Evolutionary conservation across 495 filamentous ascomycete genomes (phyloP).

Genomic region (Amniculicola lignicola): DNA sequence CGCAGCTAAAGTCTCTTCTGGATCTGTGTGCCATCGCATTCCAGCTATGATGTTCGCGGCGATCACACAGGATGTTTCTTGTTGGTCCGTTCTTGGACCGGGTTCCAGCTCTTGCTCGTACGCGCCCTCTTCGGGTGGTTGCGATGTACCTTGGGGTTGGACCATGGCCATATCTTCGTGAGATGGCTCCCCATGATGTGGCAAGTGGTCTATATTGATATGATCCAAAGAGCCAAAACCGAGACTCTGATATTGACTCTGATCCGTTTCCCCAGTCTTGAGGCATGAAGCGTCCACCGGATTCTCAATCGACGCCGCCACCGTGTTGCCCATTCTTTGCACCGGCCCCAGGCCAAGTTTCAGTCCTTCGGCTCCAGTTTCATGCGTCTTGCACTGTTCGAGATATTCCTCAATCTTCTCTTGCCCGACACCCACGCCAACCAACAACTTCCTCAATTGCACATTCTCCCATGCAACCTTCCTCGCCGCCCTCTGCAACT

Average conservation of each 20-base stretch:
- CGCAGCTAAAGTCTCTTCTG: not conserved
- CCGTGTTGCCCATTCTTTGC: no score
- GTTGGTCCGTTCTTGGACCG: not conserved
- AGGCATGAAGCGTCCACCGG: no score
- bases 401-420: constrained; percentile 13
- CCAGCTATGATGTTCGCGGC: constrained; percentile 11
- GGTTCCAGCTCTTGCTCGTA: no score
- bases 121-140: no score
- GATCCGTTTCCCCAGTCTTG: no score
- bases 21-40: constrained; percentile 7
- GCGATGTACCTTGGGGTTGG: not conserved
- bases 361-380: not conserved
- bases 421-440: not conserved
- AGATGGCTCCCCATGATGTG: no score
- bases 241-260: no score
- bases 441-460: constrained; percentile 6
- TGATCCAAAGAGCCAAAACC: no score
- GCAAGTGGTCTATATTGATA: no score
- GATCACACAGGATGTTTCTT: constrained; percentile 11
- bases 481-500: constrained; percentile 15
- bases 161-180: no score
- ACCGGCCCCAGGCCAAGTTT: no score
- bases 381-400: not conserved
- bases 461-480: constrained; percentile 12
- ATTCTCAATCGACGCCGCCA: no score